Conservation (phyloP, 202 grass and related monocot species). For the Schoenoplectus tabernaemontani region DNA sequence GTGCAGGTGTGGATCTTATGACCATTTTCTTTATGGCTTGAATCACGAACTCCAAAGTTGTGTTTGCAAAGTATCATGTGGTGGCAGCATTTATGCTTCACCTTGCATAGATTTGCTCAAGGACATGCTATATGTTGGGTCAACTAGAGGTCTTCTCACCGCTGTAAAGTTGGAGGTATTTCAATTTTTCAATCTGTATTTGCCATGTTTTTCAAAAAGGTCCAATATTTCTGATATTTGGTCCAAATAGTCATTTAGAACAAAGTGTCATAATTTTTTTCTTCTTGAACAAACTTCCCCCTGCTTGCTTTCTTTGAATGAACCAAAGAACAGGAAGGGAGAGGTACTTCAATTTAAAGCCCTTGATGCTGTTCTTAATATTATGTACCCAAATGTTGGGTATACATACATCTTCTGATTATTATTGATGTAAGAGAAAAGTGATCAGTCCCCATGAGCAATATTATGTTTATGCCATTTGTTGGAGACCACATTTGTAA, state of each 20-base stretch:
- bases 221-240: neutral
- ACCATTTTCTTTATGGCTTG: slow-evolving; percentile 74
- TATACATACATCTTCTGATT: neutral
- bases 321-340: neutral
- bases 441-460: neutral
- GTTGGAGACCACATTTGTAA: neutral
- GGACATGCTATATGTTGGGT: slow-evolving; percentile 60
- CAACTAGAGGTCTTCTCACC: slow-evolving; percentile 73
- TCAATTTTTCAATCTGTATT: neutral
- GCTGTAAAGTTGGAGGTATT: slow-evolving; percentile 66
- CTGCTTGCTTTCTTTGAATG: neutral
- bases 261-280: neutral
- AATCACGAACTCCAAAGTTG: slow-evolving; percentile 65
- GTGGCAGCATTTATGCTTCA: slow-evolving; percentile 95
- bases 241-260: neutral
- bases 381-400: neutral
- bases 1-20: slow-evolving; percentile 88
- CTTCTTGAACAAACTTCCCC: neutral
- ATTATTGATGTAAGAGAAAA: neutral
- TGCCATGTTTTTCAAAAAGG: neutral
- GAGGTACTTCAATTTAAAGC: neutral
- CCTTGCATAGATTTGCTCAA: slow-evolving; percentile 64
- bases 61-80: slow-evolving; percentile 71
- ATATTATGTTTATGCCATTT: neutral
- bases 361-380: neutral